Evolutionary conservation across 495 filamentous ascomycete genomes (phyloP).

Genomic region (Friedmanniomyces endolithicus): DNA sequence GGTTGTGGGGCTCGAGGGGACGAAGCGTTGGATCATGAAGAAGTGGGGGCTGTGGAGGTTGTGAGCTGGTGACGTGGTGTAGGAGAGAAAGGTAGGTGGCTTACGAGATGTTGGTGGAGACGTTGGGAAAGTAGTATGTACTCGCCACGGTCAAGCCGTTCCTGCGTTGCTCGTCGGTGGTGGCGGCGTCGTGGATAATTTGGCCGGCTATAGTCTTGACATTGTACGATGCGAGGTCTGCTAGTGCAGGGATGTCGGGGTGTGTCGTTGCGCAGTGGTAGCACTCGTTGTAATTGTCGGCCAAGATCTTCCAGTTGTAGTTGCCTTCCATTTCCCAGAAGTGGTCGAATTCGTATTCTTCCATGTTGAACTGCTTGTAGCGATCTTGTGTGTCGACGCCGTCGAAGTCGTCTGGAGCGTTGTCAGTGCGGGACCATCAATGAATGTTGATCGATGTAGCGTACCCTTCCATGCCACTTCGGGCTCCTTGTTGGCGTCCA

Average conservation of each 20-base stretch:
- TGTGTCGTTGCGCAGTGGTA: conserved; percentile 42
- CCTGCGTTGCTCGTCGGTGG: conserved; percentile 29
- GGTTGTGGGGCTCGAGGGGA: conserved; percentile 32
- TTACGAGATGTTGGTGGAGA: conserved; percentile 37
- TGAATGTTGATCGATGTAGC: background rate
- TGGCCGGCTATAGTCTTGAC: conserved; percentile 32
- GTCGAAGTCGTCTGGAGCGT: conserved; percentile 25
- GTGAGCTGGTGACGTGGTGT: background rate
- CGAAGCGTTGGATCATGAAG: conserved; percentile 38
- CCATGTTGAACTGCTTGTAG: conserved; percentile 33
- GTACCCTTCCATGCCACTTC: conserved; percentile 32
- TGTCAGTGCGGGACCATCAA: background rate
- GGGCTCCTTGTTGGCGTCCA: conserved; percentile 34
- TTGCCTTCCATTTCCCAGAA: conserved; percentile 35
- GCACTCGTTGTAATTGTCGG: conserved; percentile 42
- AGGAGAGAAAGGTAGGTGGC: conserved; percentile 19
- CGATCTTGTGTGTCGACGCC: conserved; percentile 30
- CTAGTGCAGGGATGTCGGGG: conserved; percentile 34
- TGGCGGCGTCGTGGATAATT: conserved; percentile 35
- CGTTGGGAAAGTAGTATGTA: conserved; percentile 39
- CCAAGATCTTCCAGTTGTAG: conserved; percentile 43
- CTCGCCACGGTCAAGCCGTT: conserved; percentile 26
- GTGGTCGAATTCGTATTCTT: conserved; percentile 39
- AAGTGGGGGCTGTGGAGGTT: conserved; percentile 29
- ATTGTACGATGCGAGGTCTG: conserved; percentile 34